Evolutionary conservation across 768 basidiomycete species (phyloP), one percentile per base, ranked within the genome.

Genomic region (Lyophyllum shimeji): DNA sequence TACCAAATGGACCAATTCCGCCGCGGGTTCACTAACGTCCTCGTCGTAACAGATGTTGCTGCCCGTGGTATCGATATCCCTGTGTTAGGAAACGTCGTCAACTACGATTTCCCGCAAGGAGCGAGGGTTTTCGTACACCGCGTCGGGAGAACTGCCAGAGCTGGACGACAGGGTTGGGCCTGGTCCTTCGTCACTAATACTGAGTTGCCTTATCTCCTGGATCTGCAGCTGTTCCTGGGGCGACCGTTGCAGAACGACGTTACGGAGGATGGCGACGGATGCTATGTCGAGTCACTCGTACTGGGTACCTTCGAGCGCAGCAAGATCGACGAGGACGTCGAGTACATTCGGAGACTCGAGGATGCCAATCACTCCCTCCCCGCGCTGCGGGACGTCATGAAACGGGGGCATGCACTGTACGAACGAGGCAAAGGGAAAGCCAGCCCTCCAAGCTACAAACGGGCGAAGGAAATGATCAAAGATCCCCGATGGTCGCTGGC

Each of bases 41-140:
- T 99, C 23, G 95, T 98, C 33, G 97, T 98, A 42, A 99, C 97
- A 0, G 97, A 99, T 65, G 94, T 99, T 39, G 97, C 97, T 18
- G 97, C 97, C 13, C 89, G 97, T 61, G 97, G 97, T 65, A 93
- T 99, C 63, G 97, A 99, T 73, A 95, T 99, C 31, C 97, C 97
- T 4, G 81, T 98, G 39, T 81, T 99, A 58, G 93, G 95, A 68
- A 92, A 98, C 66, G 97, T 99, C 31, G 79, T 99, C 69, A 99
- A 99, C 70, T 99, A 95, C 70, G 97, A 99, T 64, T 98, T 99
- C 62, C 97, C 97, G 0, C 89, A 93, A 56, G 93, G 95, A 21
- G 85, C 94, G 1, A 79, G 95, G 54, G 86, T 97, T 11, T 99
- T 98, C 62, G 87, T 99, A 0, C 97, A 99, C 71, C 90, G 97